Evolutionary conservation across 1,284 basidiomycete species (phyloP), one percentile per base, ranked within the genome.

Genomic region (Dichomitus squalens): DNA sequence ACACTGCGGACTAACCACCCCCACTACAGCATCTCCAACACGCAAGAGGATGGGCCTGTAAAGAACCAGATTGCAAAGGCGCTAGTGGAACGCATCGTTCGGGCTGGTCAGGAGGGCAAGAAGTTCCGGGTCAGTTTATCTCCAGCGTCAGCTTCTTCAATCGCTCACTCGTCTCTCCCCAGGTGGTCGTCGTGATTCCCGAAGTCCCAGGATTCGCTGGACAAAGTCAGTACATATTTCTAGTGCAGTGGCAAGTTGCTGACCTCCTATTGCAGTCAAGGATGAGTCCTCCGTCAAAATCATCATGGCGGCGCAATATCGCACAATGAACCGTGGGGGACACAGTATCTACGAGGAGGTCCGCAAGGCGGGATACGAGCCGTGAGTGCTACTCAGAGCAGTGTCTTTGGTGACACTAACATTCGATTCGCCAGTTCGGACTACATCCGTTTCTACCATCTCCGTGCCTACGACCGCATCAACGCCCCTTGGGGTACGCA

Each of bases 401-500:
- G n/a, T n/a, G 6, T 14, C 18, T 21, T 2, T n/a, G 6, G n/a
- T 16, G 27, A 1, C 8, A 7, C n/a, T 21, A 20, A 44, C 38
- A 2, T 44, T 1, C 4, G 27, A 7, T 7, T 64, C 27, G 61
- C 59, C 63, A 93, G 92, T 41, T 71, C 80, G 70, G 87, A 90
- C 61, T 93, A 89, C 71, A 90, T 93, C 64, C 82, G 88, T 18
- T 93, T 96, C 80, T 97, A 92, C 75, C 93, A 97, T 73, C 79
- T 98, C 33, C 83, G 95, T 39, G 80, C 88, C 1, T 97, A 96
- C 71, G 96, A 98, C 70, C 82, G 95, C 29, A 93, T 98, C 73
- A 96, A 96, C 69, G 87, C 88, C 0, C 93, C 92, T 3, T 73
- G 78, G 58, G 72, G 87, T 86, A 51, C 57, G 79, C 70, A 50